phyloP scores from a whole-genome alignment of 1,284 basidiomycete genomes.

The Cryptococcus maquisensis region DNA sequence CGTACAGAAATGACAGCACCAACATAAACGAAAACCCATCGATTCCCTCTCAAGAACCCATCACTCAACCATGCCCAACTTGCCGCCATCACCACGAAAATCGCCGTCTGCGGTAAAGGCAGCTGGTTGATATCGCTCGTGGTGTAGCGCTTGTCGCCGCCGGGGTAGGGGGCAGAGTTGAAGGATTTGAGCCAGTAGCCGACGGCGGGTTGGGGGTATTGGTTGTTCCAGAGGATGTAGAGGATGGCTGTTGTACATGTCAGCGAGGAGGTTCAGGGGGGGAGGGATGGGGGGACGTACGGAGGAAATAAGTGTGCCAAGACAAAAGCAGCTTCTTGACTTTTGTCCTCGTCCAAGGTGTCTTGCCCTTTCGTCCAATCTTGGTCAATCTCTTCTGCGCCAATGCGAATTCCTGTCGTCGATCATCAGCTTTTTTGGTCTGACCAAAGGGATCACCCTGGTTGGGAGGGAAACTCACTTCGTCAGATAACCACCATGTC shows the following conservation, averaged over 20 bases:
- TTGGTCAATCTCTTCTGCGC: conserved; percentile 21
- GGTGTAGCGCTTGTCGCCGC: conserved; percentile 6
- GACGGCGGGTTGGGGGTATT: conserved; percentile 25
- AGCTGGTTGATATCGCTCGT: conserved; percentile 14
- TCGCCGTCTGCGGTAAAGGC: conserved; percentile 22
- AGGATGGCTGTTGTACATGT: conserved; percentile 17
- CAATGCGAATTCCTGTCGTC: conserved; percentile 4
- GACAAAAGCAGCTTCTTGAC: conserved; percentile 17
- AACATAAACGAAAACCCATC: conserved; percentile 36
- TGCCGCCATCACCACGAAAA: conserved; percentile 31
- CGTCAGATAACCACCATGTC: conserved; percentile 23
- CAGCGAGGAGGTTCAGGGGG: not conserved
- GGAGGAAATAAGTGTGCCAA: conserved; percentile 42
- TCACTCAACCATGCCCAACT: conserved; percentile 37
- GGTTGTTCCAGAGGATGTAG: conserved; percentile 35
- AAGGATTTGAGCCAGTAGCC: conserved; percentile 40
- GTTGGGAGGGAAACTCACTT: not conserved
- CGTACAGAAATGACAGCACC: conserved; percentile 19
- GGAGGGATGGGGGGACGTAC: conserved; percentile 12
- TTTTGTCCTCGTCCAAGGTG: conserved; percentile 22
- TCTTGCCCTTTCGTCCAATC: conserved; percentile 18
- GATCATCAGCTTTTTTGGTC: conserved; percentile 29
- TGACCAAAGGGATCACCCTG: too few relatives aligned
- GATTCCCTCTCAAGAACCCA: conserved; percentile 25
- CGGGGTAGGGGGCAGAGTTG: conserved; percentile 36